Evolutionary conservation across 1,139 yeast genomes (phyloP), one percentile per base, ranked within the genome.

Genomic region (Pichia cactophila): DNA sequence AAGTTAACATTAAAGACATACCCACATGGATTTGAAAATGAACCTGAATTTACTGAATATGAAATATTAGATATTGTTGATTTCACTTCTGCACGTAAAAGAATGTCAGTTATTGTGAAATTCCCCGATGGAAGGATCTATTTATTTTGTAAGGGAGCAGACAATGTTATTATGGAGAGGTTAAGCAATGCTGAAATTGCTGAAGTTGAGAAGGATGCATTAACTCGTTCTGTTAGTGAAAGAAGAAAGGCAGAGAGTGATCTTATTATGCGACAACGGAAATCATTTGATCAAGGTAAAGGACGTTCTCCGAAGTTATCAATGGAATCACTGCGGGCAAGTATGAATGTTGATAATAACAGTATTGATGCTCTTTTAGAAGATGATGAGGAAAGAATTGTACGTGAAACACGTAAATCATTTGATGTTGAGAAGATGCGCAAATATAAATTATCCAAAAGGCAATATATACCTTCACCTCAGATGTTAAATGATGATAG

Each of bases 81-180:
- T 54, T 94, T 94, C 63, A 75, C 92, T 0, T 86, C 96, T 3
- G 73, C 83, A 3, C 79, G 99, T 59, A 94, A 94, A 67, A 78
- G 98, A 62, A 94, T 94, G 99, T 87, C 97, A 0, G 80, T 85
- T n/a, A 67, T 92, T 8, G 83, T 90, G 1, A 74, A 70, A 56
- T 80, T 87, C 58, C 97, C 97, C 0, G 87, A 86, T 62, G 80
- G 80, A n/a, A 75, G 86, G 53, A 75, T 89, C 26, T 80, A 92
- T 48, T 63, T 92, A 50, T 71, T 94, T 44, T 87, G 96, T 68
- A 94, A 94, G 68, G 98, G 97, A 48, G 98, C 99, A 0, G 98
- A 94, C 65, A 88, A 88, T 61, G 75, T 92, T n/a, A 86, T 94
- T 47, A 65, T 90, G 54, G 96, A 90, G 51, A 76, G 86, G 51